phyloP scores from a whole-genome alignment of 768 basidiomycete species.

The Xerocomellus amylosporus region DNA sequence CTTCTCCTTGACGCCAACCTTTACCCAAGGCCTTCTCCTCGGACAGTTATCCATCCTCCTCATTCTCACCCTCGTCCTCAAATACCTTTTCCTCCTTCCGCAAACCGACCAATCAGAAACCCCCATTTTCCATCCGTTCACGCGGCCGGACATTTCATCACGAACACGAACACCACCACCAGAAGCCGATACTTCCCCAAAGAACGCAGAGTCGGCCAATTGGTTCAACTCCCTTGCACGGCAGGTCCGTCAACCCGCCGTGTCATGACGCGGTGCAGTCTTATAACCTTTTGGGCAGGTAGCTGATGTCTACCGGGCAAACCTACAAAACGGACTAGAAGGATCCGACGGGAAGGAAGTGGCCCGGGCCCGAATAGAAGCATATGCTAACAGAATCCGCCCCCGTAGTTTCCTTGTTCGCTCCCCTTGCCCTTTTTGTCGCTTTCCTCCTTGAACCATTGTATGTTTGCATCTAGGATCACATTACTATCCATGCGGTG shows the following conservation, averaged over 20 bases:
- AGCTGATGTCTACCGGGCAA: slow-evolving; percentile 69
- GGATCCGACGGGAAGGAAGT: slow-evolving; percentile 81
- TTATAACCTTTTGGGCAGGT: slow-evolving; percentile 42
- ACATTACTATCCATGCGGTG: slow-evolving; percentile 81
- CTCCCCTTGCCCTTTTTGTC: slow-evolving; percentile 2
- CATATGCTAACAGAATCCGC: slow-evolving; percentile 74
- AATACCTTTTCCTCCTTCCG: slow-evolving; percentile 93
- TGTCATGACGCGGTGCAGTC: neutral
- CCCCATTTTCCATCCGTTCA: slow-evolving; percentile 57
- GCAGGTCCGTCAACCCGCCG: slow-evolving; percentile 52
- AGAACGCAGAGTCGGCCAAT: slow-evolving; percentile 68
- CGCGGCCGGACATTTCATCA: slow-evolving; percentile 46
- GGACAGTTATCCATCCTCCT: slow-evolving; percentile 88
- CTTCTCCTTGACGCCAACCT: slow-evolving; percentile 79
- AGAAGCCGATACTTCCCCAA: slow-evolving; percentile 6
- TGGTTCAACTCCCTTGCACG: slow-evolving; percentile 89
- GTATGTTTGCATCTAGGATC: slow-evolving; percentile 53
- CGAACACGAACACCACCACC: slow-evolving; percentile 34
- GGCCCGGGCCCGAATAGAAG: slow-evolving; percentile 75
- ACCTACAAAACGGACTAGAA: slow-evolving; percentile 65
- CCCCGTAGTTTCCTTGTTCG: slow-evolving; percentile 67
- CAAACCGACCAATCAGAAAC: slow-evolving; percentile 54
- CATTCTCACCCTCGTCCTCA: slow-evolving; percentile 76
- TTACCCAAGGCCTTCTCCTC: slow-evolving; percentile 91
- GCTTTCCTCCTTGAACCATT: neutral